A percentile compares a stretch with the other conserved stretches of the same genome.
These are phyloP conservation scores for Podospora sp. DNA, from an alignment of 495 filamentous ascomycete species.

Conservation along the genomic window DNA sequence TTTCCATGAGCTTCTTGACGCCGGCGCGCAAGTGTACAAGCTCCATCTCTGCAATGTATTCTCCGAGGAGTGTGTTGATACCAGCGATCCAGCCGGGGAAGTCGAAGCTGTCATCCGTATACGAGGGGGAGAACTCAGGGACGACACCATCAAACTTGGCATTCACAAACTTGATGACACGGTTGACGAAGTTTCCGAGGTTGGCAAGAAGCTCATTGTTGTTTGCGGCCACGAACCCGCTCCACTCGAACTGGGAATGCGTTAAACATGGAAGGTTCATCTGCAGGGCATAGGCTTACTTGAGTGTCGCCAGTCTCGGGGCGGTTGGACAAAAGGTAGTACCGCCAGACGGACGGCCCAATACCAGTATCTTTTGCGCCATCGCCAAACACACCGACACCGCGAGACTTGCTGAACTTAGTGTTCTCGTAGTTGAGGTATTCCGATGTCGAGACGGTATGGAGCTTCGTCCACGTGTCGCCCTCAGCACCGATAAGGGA, in stretches of 20 bases:
- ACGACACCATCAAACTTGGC: constrained; percentile 70
- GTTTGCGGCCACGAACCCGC: constrained; percentile 79
- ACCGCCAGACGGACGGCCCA: constrained; percentile 84
- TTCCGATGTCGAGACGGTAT: constrained; percentile 87
- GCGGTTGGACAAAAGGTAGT: constrained; percentile 85
- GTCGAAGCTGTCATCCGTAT: constrained; percentile 56
- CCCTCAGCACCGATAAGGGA: constrained; percentile 75
- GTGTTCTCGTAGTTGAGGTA: constrained; percentile 95
- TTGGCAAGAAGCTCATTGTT: constrained; percentile 91
- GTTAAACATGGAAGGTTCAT: background rate
- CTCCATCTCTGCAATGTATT: constrained; percentile 75
- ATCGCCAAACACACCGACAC: constrained; percentile 88
- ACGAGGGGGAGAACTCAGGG: constrained; percentile 63
- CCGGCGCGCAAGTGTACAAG: constrained; percentile 75
- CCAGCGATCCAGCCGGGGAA: constrained; percentile 48
- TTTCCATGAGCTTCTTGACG: constrained; percentile 63
- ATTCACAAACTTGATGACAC: constrained; percentile 87
- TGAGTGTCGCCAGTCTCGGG: constrained; percentile 89
- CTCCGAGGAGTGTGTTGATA: constrained; percentile 62
- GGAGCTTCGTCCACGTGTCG: constrained; percentile 88
- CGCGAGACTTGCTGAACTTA: constrained; percentile 93
- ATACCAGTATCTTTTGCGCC: constrained; percentile 89
- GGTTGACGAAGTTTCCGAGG: constrained; percentile 91
- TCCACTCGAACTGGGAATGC: constrained; percentile 34
- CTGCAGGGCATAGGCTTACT: constrained; percentile 25